phyloP scores from a whole-genome alignment of 768 basidiomycete species.

The Pisolithus tinctorius region DNA sequence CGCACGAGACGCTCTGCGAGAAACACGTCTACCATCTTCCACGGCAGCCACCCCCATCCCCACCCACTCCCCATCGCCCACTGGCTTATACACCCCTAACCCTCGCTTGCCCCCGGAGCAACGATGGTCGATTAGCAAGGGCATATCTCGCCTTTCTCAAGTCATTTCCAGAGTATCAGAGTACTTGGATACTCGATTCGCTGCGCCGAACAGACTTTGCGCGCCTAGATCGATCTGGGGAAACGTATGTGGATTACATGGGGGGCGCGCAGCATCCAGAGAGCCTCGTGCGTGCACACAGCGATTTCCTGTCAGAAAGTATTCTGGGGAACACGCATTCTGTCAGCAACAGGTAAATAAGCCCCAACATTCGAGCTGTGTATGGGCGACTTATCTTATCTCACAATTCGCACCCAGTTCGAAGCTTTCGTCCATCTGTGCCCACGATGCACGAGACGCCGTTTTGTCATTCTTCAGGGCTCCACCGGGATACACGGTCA shows the following conservation, averaged over 20 bases:
- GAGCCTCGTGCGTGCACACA: conserved; percentile 63
- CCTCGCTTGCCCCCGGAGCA: conserved; percentile 17
- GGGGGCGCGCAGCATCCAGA: conserved; percentile 78
- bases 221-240: conserved; percentile 52
- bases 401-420: conserved; percentile 40
- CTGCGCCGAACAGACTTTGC: conserved; percentile 58
- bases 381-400: background rate
- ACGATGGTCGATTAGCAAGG: conserved; percentile 25
- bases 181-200: conserved; percentile 65
- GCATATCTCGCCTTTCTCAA: conserved; percentile 46
- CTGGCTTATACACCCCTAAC: conserved; percentile 22
- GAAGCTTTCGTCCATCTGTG: conserved; percentile 57
- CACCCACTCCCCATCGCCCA: background rate
- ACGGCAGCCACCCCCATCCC: background rate
- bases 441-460: conserved; percentile 61
- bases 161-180: conserved; percentile 47
- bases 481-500: conserved; percentile 67
- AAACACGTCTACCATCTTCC: conserved; percentile 11
- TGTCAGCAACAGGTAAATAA: conserved; percentile 61
- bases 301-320: conserved; percentile 56
- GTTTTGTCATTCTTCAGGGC: conserved; percentile 76
- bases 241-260: conserved; percentile 85
- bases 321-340: conserved; percentile 84
- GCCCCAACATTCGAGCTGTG: background rate
- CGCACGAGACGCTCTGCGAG: conserved; percentile 36